A percentile compares a stretch with the other conserved stretches of the same genome.
phyloP scores from a whole-genome alignment of 1,139 yeast genomes.

The Starmera stellimalicola region DNA sequence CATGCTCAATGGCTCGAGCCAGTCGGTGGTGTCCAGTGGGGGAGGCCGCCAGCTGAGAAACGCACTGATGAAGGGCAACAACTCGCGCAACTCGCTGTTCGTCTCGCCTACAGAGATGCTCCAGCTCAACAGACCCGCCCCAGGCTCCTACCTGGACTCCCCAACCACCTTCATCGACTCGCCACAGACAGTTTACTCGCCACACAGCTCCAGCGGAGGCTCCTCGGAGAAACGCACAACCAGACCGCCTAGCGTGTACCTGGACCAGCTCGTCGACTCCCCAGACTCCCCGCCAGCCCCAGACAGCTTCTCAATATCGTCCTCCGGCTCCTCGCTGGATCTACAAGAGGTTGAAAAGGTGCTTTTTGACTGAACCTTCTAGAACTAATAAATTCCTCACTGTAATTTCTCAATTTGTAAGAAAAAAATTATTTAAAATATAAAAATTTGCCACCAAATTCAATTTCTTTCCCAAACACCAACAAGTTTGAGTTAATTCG shows the following conservation, averaged over 20 bases:
- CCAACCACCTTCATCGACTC: constrained; percentile 16
- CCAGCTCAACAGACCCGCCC: constrained; percentile 1
- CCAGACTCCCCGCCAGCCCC: no score
- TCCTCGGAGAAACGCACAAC: constrained; percentile 5
- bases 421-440: no score
- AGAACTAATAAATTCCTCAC: no score
- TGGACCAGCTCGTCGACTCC: constrained; percentile 21
- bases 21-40: constrained; percentile 4
- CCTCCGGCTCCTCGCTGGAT: no score
- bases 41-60: constrained; percentile 16
- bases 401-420: no score
- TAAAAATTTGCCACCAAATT: no score
- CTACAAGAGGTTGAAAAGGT: no score
- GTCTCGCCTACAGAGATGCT: constrained; percentile 28
- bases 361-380: no score
- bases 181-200: constrained; percentile 7
- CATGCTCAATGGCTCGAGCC: constrained; percentile 12
- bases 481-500: no score
- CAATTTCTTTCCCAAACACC: no score
- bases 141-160: constrained; percentile 4
- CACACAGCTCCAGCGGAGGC: background rate
- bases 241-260: constrained; percentile 22
- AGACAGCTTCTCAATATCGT: no score
- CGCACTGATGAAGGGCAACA: constrained; percentile 10
- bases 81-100: constrained; percentile 23